Evolutionary conservation across 306 rosid genomes (phyloP).

Genomic region (Medicago truncatula): MtrunA17r5.0-ANR NC_053047.1:42769001-42769500

Average conservation of each 20-base stretch:
- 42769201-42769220: constrained; percentile 66
- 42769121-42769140: constrained; percentile 59
- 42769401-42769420: neutral
- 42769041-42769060: constrained; percentile 2
- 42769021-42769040: neutral
- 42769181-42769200: constrained; percentile 57
- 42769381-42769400: neutral
- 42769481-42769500: neutral
- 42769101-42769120: constrained; percentile 72
- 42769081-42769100: constrained; percentile 66
- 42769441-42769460: neutral
- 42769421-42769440: constrained; percentile 8
- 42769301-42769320: constrained; percentile 18
- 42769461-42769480: neutral
- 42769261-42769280: constrained; percentile 33
- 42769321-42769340: neutral
- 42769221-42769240: constrained; percentile 63
- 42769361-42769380: constrained; percentile 28
- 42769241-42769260: constrained; percentile 74
- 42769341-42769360: constrained; percentile 17
- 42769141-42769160: constrained; percentile 65
- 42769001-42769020: neutral
- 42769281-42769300: neutral
- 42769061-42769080: constrained; percentile 2
- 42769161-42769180: constrained; percentile 69